Base-by-base conservation (phyloP, 2,329 filamentous ascomycete species). In the Xylariales sp. region DNA sequence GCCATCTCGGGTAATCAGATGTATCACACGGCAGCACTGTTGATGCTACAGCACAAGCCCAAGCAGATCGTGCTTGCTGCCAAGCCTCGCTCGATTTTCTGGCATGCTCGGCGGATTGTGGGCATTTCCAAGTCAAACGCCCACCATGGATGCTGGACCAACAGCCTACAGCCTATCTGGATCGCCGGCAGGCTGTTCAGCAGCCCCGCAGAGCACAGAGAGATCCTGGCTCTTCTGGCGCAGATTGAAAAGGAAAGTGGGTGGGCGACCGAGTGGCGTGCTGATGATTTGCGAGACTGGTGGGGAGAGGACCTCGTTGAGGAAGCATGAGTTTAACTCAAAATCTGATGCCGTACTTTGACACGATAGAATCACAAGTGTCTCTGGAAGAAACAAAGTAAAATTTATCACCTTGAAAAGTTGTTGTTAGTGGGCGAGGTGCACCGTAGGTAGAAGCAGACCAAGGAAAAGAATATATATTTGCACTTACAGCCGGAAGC, bases 211-310 rank as follows among this genome's bases (percentile, higher is more conserved):
- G 69, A 59, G 53, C 72, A 58, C 45, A 56, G 40, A 36, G 68
- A 49, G 39, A 72, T 78, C n/a, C 24, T 76, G 10, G 60, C 68
- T 10, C 54, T 73, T 12, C 49, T 73, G 29, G 64, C 63, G 13
- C 58, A 60, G 17, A 76, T 77, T 23, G 72, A 76, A 54, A 56
- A 56, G 19, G 69, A 74, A 45, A 71, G 66, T 6, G 74, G 73
- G 0, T 77, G 72, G 71, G 63, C 65, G 4, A 75, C 73, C 1
- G 60, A 61, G 41, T 77, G 72, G 72, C 54, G 73, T 29, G 67
- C 63, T 0, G 67, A 75, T 13, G 72, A 77, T 50, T 33, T 78
- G 32, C 66, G 64, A 31, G 65, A 69, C 33, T 69, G 69, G 39
- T 77, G 70, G 72, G 71, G 71, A 1, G 64, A 69, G n/a, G n/a